Percentiles rank a stretch among this genome's conserved stretches.
Conservation (phyloP, 148 eudicot genomes). For the Bassia scoparia region DNA sequence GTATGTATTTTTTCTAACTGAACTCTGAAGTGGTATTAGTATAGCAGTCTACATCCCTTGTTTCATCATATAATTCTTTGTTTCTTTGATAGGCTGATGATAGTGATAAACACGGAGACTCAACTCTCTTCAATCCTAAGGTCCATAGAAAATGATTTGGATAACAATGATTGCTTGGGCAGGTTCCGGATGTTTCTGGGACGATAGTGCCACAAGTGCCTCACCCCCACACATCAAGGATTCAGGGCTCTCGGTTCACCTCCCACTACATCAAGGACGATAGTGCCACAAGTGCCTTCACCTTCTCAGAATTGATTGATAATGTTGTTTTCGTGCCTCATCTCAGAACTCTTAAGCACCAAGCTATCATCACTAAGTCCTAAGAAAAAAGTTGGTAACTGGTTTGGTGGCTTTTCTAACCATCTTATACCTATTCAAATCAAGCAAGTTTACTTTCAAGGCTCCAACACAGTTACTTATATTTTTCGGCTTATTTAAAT, state of each 20-base stretch:
- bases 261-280: too few species aligned
- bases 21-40: background rate
- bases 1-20: background rate
- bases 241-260: too few species aligned
- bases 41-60: too few species aligned
- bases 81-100: conserved; percentile 59
- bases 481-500: background rate
- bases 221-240: conserved; percentile 76
- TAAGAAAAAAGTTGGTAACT: conserved; percentile 25
- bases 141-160: conserved; percentile 64
- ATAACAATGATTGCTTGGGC: conserved; percentile 63
- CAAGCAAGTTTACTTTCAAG: background rate
- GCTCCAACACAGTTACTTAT: conserved; percentile 11
- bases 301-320: conserved; percentile 36
- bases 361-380: conserved; percentile 24
- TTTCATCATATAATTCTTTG: background rate
- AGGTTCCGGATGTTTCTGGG: conserved; percentile 77
- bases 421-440: background rate
- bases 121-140: conserved; percentile 52
- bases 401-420: conserved; percentile 40
- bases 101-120: conserved; percentile 67
- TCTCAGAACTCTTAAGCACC: conserved; percentile 31
- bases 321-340: conserved; percentile 64
- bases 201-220: conserved; percentile 61
- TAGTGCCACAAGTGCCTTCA: too few species aligned